phyloP scores from a whole-genome alignment of 2,329 filamentous ascomycete genomes.

The Colletotrichum sp. region DNA sequence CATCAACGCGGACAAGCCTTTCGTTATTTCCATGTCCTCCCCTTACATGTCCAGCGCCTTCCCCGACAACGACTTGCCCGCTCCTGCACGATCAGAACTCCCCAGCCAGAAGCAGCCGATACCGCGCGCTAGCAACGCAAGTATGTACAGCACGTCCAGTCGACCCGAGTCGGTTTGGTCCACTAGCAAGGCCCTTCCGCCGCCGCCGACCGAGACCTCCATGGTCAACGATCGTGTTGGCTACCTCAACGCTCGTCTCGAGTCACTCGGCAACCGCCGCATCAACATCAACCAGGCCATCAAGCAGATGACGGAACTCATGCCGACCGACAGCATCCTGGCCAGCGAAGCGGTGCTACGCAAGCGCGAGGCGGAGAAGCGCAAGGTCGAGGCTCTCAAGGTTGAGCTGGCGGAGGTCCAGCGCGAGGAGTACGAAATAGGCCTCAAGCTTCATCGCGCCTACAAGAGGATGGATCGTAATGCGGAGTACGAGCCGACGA shows the following conservation, averaged over 20 bases:
- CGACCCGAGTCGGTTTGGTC: constrained; percentile 37
- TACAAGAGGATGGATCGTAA: constrained; percentile 78
- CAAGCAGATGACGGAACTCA: constrained; percentile 77
- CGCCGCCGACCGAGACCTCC: constrained; percentile 62
- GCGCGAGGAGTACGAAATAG: constrained; percentile 79
- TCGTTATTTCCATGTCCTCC: constrained; percentile 39
- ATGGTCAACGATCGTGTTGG: constrained; percentile 69
- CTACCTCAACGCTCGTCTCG: constrained; percentile 69
- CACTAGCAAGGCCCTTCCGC: constrained; percentile 64
- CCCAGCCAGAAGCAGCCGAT: constrained; percentile 15
- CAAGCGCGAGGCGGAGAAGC: constrained; percentile 62
- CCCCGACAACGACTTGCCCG: constrained; percentile 16
- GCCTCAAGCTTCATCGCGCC: constrained; percentile 74
- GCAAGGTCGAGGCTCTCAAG: constrained; percentile 70
- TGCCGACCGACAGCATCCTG: constrained; percentile 73
- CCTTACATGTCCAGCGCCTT: constrained; percentile 34
- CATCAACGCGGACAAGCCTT: constrained; percentile 26
- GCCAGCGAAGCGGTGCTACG: constrained; percentile 67
- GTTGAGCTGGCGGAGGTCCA: constrained; percentile 75
- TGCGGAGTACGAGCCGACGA: constrained; percentile 67
- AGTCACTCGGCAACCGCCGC: constrained; percentile 69
- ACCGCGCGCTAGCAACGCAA: background rate
- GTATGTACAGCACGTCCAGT: constrained; percentile 8
- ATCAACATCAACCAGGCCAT: constrained; percentile 76
- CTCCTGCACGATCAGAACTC: constrained; percentile 8